Evolutionary conservation across 83 land plant genomes (phyloP).

Genomic region (Isoetes engelmannii): DNA sequence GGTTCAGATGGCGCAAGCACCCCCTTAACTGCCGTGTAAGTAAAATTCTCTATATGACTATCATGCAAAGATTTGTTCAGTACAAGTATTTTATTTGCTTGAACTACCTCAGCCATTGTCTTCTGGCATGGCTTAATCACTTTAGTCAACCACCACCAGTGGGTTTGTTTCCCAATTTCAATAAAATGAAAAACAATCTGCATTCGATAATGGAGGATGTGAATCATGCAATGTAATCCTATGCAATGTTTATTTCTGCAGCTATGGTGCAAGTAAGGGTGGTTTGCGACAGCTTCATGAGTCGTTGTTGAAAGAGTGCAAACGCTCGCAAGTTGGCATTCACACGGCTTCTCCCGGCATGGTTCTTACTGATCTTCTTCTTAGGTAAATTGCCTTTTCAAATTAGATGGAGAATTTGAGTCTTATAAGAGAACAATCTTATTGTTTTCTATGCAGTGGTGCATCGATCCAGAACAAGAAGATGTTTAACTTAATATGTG

Average conservation of each 20-base stretch:
- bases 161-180: too few relatives aligned
- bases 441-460: slow-evolving; percentile 56
- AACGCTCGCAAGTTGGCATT: slow-evolving; percentile 72
- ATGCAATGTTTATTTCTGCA: slow-evolving; percentile 14
- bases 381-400: slow-evolving; percentile 50
- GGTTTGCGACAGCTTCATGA: slow-evolving; percentile 85
- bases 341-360: slow-evolving; percentile 99
- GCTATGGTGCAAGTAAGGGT: slow-evolving; percentile 96
- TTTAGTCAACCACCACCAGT: too few relatives aligned
- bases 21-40: slow-evolving; percentile 95
- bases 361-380: slow-evolving; percentile 91
- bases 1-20: slow-evolving; percentile 99
- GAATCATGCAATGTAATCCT: too few relatives aligned
- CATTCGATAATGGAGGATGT: too few relatives aligned
- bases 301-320: slow-evolving; percentile 79
- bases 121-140: too few relatives aligned
- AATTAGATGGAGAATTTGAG: not conserved
- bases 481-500: slow-evolving; percentile 94
- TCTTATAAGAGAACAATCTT: not conserved
- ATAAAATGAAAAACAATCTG: too few relatives aligned
- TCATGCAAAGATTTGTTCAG: too few relatives aligned
- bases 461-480: slow-evolving; percentile 80
- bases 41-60: not conserved
- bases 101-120: too few relatives aligned
- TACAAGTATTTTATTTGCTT: too few relatives aligned